phyloP scores from a whole-genome alignment of 768 basidiomycete species.

The Tylopilus balloui region DNA sequence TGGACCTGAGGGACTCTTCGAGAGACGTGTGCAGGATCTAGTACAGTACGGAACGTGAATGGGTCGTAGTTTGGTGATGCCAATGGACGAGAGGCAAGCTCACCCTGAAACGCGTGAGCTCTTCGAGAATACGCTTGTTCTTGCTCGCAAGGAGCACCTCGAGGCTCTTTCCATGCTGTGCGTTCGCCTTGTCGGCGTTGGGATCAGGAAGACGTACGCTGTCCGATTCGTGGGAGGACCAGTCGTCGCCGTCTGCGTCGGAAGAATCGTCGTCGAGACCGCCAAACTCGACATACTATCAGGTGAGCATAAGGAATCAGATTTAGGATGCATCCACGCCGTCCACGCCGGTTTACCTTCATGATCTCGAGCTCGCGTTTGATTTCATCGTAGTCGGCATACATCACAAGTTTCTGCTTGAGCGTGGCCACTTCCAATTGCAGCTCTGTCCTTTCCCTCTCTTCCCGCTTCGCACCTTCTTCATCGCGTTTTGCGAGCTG shows the following conservation, averaged over 20 bases:
- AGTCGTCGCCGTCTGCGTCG: slow-evolving; percentile 56
- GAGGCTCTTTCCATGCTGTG: slow-evolving; percentile 72
- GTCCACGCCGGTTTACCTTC: slow-evolving; percentile 60
- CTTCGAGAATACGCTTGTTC: slow-evolving; percentile 89
- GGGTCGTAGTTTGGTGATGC: background rate
- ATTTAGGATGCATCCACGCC: background rate
- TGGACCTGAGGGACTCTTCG: slow-evolving; percentile 57
- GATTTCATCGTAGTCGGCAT: slow-evolving; percentile 90
- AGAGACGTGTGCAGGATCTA: slow-evolving; percentile 84
- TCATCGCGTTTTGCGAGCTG: slow-evolving; percentile 18
- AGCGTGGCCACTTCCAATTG: slow-evolving; percentile 63
- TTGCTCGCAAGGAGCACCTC: slow-evolving; percentile 90
- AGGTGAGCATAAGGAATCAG: background rate
- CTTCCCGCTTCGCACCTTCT: slow-evolving; percentile 15
- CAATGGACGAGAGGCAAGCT: slow-evolving; percentile 6
- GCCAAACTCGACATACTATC: slow-evolving; percentile 92
- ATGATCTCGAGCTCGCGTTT: slow-evolving; percentile 98
- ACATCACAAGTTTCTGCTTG: slow-evolving; percentile 63
- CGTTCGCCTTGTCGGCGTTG: slow-evolving; percentile 79
- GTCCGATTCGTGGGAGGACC: slow-evolving; percentile 38
- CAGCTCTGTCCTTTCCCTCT: slow-evolving; percentile 33
- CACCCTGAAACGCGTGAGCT: slow-evolving; percentile 87
- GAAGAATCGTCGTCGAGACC: slow-evolving; percentile 61
- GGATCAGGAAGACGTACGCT: slow-evolving; percentile 79
- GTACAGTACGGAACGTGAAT: background rate